Base-by-base conservation (phyloP, 108 stramenopile species). In the Stephanodiscus triporus region DNA sequence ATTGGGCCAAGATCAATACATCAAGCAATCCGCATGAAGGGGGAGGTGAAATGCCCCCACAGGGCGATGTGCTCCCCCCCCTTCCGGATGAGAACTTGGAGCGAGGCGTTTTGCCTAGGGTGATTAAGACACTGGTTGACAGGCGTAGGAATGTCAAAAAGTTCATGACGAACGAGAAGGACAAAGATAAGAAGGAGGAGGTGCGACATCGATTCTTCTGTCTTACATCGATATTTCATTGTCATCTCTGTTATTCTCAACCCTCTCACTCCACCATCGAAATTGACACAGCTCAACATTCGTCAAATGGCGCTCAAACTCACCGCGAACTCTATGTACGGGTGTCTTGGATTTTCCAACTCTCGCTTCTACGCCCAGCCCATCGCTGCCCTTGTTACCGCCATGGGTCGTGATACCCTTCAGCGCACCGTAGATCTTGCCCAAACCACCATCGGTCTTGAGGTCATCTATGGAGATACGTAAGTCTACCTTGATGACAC, bases 291-390 rank as follows among this genome's bases (percentile, higher is more conserved):
- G 97, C 86, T 98, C 43, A 96, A 99, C 75, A 98, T 99, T 83
- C 95, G 97, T 24, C 99, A 99, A 72, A 91, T 91, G 84, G 99
- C 99, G 5, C 83, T 99, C 50, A 99, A 99, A 73, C 84, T 99
- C 51, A 98, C 97, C 20, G 99, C 99, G 70, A 99, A 99, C 93
- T 97, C 97, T 14, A 99, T 99, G 99, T 99, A 99, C 75, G 99
- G 99, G 42, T 99, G 99, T 76, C 89, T 99, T 24, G 99, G 98
- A 29, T 99, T 99, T 81, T 88, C 93, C 30, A 79, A 93, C 75
- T 97, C 95, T 50, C 89, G 99, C 8, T 99, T 99, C 83, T 99
- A 87, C 70, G 99, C 99, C 34, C 92, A 97, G 72, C 98, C 99
- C 22, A 97, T 99, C 66, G 99, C 99, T 26, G 99, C 99, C 10